Evolutionary conservation across 306 rosid genomes (phyloP).

Genomic region (Cyamopsis tetragonoloba): DNA sequence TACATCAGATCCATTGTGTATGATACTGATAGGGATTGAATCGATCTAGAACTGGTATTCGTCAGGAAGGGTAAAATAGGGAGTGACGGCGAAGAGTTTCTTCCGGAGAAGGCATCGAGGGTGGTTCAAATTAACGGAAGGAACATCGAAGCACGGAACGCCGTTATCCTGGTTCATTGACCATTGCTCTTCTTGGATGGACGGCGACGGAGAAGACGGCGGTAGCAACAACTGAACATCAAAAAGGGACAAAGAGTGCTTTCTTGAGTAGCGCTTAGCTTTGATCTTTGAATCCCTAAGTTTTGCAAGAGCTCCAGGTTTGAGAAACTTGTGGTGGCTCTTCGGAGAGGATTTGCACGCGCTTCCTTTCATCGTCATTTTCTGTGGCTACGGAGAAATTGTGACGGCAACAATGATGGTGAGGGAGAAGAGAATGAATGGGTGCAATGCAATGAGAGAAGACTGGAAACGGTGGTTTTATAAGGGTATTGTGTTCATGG

Average conservation of each 20-base stretch:
- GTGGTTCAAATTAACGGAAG: neutral
- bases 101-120: slow-evolving; percentile 28
- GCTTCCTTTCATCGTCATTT: neutral
- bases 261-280: no score
- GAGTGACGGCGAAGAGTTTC: slow-evolving; percentile 34
- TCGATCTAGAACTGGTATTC: neutral
- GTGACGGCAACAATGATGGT: no score
- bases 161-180: neutral
- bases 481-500: no score
- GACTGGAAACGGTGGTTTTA: no score
- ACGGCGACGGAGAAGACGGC: neutral
- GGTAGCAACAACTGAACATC: neutral
- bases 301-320: slow-evolving; percentile 25
- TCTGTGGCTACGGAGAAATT: no score
- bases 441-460: no score
- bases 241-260: neutral
- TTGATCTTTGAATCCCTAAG: slow-evolving; percentile 15
- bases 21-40: no score
- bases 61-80: neutral
- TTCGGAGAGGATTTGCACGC: neutral
- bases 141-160: slow-evolving; percentile 25
- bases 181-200: neutral
- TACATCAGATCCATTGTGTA: no score
- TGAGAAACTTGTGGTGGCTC: slow-evolving; percentile 20
- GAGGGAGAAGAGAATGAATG: no score